Evolutionary conservation across 306 rosid genomes (phyloP).

Genomic region (Mucuna pruriens): DNA sequence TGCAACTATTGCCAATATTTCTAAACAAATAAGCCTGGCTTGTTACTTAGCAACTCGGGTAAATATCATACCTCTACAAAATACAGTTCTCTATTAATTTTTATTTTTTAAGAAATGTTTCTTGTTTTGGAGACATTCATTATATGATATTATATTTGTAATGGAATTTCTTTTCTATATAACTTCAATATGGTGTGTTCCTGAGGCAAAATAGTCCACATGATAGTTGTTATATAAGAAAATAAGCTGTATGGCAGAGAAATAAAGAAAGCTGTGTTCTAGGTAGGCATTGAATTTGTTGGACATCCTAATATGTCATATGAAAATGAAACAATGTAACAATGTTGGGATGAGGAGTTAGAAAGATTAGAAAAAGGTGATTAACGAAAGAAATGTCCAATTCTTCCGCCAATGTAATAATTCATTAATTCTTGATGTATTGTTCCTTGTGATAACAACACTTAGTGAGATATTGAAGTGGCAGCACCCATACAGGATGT

Average conservation of each 20-base stretch:
- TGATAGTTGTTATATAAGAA: neutral
- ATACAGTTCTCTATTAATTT: neutral
- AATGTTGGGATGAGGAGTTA: neutral
- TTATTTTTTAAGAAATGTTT: neutral
- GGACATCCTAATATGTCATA: neutral
- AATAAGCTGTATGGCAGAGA: neutral
- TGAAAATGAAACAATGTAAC: neutral
- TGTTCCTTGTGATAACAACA: slow-evolving; percentile 2
- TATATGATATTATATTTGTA: slow-evolving; percentile 2
- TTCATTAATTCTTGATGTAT: neutral
- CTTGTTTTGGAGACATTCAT: slow-evolving; percentile 11
- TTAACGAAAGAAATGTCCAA: neutral
- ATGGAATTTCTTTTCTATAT: neutral
- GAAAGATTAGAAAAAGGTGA: neutral
- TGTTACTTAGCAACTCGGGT: slow-evolving; percentile 88
- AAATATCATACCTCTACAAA: slow-evolving; percentile 41
- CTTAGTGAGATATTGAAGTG: no score
- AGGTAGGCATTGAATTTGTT: neutral
- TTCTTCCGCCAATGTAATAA: neutral
- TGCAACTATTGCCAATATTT: slow-evolving; percentile 87
- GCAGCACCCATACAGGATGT: no score
- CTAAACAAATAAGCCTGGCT: slow-evolving; percentile 91
- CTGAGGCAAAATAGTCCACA: neutral
- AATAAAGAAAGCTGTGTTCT: neutral
- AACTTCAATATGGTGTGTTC: neutral